Percentiles rank a stretch among this genome's conserved stretches.
phyloP scores from a whole-genome alignment of 2,329 filamentous ascomycete species.

The Leptographium wingfieldii region DNA sequence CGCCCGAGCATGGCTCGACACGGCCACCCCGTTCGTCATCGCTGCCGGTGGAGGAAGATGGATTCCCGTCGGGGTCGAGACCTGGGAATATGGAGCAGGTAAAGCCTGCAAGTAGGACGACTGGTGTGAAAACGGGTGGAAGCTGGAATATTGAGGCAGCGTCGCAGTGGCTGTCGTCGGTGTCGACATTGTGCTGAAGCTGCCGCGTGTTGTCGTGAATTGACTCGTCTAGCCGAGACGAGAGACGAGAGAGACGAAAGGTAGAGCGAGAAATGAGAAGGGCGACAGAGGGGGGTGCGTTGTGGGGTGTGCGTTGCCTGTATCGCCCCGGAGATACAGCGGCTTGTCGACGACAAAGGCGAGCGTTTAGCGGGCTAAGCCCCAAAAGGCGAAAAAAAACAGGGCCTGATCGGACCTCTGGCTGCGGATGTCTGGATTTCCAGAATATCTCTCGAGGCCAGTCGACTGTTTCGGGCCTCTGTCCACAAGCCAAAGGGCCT shows the following conservation, averaged over 20 bases:
- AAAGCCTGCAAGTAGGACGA: conserved; percentile 23
- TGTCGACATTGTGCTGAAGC: conserved; percentile 52
- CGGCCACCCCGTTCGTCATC: conserved; percentile 6
- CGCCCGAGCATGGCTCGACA: conserved; percentile 1
- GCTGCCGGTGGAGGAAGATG: conserved; percentile 1
- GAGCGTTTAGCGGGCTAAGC: background rate
- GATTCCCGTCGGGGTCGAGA: conserved; percentile 2
- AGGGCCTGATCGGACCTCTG: no score
- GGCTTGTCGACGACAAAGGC: background rate
- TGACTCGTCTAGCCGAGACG: background rate
- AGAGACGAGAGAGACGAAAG: background rate
- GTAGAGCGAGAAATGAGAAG: background rate
- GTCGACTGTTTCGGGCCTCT: background rate
- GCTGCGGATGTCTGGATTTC: no score
- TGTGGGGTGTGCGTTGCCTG: background rate
- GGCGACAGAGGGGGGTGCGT: background rate
- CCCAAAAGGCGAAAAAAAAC: background rate
- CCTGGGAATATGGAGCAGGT: conserved; percentile 17
- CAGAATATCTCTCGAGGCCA: no score
- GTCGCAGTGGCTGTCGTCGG: conserved; percentile 66
- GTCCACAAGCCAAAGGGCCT: background rate
- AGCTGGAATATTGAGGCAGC: conserved; percentile 54
- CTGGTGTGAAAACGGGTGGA: conserved; percentile 47
- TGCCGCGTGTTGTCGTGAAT: background rate
- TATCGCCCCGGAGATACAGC: background rate